These are phyloP conservation scores for Kodamaea anthophila DNA, from an alignment of 1,139 yeast genomes.

Conservation along the genomic window DNA sequence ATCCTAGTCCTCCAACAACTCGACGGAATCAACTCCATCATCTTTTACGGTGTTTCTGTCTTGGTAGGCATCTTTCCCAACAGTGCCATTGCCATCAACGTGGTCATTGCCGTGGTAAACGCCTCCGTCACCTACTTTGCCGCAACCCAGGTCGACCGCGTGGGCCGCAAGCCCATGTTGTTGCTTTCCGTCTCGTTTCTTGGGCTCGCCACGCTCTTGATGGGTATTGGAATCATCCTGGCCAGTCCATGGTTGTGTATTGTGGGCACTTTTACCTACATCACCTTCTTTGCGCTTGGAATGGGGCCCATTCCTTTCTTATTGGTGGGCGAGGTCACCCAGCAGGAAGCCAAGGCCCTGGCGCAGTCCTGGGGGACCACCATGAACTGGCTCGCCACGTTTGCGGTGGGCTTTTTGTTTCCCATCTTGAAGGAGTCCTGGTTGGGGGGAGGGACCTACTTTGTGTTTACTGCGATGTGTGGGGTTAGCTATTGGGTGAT, in stretches of 20 bases:
- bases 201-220: constrained; percentile 57
- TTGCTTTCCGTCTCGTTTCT: constrained; percentile 60
- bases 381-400: constrained; percentile 88
- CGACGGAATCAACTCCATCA: constrained; percentile 86
- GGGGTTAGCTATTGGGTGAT: constrained; percentile 44
- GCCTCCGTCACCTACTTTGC: constrained; percentile 65
- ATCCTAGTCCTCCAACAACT: constrained; percentile 85
- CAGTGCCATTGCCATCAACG: constrained; percentile 63
- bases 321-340: constrained; percentile 83
- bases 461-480: constrained; percentile 60
- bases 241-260: constrained; percentile 51
- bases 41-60: constrained; percentile 87
- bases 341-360: constrained; percentile 66
- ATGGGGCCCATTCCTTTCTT: constrained; percentile 93
- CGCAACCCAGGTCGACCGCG: constrained; percentile 63
- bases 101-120: constrained; percentile 68
- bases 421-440: constrained; percentile 56
- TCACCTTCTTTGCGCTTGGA: constrained; percentile 83
- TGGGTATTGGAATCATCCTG: constrained; percentile 60
- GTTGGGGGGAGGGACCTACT: constrained; percentile 78
- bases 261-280: constrained; percentile 63
- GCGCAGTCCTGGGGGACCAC: constrained; percentile 94
- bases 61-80: constrained; percentile 64
- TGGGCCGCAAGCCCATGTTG: constrained; percentile 74
- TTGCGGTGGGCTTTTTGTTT: constrained; percentile 71